Percentiles rank a stretch among this genome's conserved stretches.
Evolutionary conservation across 202 grass and related monocot species (phyloP).

Genomic region (Zoysia matrella): DNA sequence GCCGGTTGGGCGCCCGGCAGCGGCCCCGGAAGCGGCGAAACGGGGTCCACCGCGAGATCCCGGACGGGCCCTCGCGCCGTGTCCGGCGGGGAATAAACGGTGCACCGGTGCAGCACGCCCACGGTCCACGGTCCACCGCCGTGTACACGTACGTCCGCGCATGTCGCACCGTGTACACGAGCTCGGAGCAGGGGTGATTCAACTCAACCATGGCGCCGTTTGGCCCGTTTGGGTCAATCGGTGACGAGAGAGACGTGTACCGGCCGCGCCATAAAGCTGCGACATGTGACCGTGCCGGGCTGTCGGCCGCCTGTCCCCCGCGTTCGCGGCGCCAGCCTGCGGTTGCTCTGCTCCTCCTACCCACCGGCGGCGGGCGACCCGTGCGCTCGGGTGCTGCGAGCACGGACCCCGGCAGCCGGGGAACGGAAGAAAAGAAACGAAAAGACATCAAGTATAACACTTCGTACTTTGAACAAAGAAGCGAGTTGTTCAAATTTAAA

Average conservation of each 20-base stretch:
- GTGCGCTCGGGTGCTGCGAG: no score
- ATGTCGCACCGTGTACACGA: not conserved
- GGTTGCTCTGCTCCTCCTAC: no score
- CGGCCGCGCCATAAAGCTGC: constrained; percentile 1
- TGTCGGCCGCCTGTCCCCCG: constrained; percentile 63
- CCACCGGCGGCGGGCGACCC: no score
- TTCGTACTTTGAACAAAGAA: no score
- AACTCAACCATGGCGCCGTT: no score
- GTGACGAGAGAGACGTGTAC: no score
- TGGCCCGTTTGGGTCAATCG: no score
- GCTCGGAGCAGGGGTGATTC: not conserved
- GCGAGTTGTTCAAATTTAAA: no score
- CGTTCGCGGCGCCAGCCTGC: no score
- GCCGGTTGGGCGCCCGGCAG: constrained; percentile 58
- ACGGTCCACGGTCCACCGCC: not conserved
- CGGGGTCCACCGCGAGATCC: not conserved
- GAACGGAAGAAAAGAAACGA: not conserved
- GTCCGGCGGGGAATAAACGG: not conserved
- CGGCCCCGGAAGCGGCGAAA: constrained; percentile 26
- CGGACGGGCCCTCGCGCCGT: not conserved
- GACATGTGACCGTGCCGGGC: constrained; percentile 50
- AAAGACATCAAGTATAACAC: not conserved
- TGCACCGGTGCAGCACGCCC: not conserved
- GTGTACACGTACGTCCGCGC: not conserved
- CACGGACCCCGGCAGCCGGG: not conserved